These are phyloP conservation scores for Rubia peregrina DNA, from an alignment of 305 asterid genomes.

Conservation along the genomic window DNA sequence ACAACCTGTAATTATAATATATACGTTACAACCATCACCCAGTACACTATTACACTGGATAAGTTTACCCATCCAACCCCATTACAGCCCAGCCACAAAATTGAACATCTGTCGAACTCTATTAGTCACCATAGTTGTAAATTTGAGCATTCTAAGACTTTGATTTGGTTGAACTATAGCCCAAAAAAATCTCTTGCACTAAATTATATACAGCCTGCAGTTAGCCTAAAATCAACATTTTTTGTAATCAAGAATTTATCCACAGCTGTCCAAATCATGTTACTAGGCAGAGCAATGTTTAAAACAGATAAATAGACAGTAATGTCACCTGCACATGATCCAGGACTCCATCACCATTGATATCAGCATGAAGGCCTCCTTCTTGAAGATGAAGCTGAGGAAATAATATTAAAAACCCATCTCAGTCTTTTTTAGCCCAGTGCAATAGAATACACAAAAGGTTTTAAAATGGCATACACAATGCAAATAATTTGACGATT, in stretches of 20 bases:
- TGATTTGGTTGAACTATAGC: background rate
- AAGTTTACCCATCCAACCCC: background rate
- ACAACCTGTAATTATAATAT: constrained; percentile 45
- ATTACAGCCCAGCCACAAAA: constrained; percentile 1
- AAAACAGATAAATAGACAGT: background rate
- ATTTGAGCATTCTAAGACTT: background rate
- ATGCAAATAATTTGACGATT: background rate
- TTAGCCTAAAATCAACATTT: background rate
- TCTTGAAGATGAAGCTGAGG: constrained; percentile 95
- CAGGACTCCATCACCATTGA: constrained; percentile 93
- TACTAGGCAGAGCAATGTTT: background rate
- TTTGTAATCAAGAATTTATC: background rate
- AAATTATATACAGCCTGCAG: background rate
- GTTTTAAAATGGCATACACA: background rate
- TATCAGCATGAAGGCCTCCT: constrained; percentile 98
- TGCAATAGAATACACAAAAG: background rate
- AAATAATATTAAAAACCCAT: constrained; percentile 17
- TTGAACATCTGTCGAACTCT: background rate
- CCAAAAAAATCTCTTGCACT: background rate
- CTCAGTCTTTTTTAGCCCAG: constrained; percentile 1
- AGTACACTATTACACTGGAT: background rate
- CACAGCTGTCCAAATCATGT: background rate
- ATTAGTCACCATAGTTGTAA: background rate
- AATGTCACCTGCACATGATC: constrained; percentile 93
- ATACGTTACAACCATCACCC: background rate